Conservation (phyloP, 2,329 filamentous ascomycete species). For the Fusarium mexicanum region DNA sequence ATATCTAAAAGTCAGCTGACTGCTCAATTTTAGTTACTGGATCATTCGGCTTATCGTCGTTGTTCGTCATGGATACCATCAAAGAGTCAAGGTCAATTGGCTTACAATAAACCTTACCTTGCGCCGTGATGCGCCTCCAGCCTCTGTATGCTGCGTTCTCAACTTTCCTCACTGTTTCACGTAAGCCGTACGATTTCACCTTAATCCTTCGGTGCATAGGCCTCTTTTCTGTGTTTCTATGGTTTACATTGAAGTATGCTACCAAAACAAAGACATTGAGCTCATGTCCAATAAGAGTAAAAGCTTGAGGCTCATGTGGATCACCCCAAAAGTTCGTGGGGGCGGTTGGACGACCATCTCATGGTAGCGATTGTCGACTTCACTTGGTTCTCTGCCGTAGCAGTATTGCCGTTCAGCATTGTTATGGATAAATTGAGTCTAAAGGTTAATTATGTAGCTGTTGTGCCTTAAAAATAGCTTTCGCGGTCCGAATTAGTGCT, state of each 20-base stretch:
- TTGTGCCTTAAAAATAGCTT: too few relatives aligned
- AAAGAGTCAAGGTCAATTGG: too few relatives aligned
- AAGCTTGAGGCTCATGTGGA: rapidly evolving
- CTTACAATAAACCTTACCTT: rapidly evolving
- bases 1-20: rapidly evolving
- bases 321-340: not conserved
- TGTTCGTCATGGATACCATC: rapidly evolving
- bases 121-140: rapidly evolving
- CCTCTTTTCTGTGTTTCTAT: too few relatives aligned
- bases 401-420: not conserved
- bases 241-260: rapidly evolving
- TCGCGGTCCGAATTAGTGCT: not conserved
- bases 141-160: rapidly evolving
- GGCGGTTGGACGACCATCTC: not conserved
- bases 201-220: rapidly evolving
- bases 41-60: rapidly evolving
- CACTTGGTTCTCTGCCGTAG: not conserved
- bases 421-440: not conserved
- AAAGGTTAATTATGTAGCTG: too few relatives aligned
- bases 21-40: not conserved
- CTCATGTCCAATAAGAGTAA: not conserved
- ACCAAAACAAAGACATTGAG: not conserved
- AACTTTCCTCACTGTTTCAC: rapidly evolving
- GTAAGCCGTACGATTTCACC: not conserved
- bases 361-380: rapidly evolving